Percentiles rank a stretch among this genome's conserved stretches.
Conservation (phyloP, 345 rosid species). For the Acer saccharum region DNA sequence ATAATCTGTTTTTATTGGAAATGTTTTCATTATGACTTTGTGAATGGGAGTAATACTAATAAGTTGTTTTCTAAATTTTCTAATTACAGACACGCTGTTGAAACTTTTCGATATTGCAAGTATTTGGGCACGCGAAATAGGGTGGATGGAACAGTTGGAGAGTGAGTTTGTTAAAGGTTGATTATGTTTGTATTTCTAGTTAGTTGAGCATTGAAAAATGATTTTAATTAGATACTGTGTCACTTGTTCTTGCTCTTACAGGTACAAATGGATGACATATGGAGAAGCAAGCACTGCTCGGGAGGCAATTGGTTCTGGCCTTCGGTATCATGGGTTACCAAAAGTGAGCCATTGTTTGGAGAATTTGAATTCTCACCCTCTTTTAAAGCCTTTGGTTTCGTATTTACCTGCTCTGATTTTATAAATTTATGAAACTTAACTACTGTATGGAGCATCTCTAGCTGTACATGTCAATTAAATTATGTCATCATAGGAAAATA, state of each 20-base stretch:
- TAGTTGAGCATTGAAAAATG: not conserved
- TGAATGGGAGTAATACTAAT: not conserved
- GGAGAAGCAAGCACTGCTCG: conserved; percentile 75
- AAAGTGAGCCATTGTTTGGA: conserved; percentile 41
- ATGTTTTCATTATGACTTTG: not conserved
- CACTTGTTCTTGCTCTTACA: conserved; percentile 26
- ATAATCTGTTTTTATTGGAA: no score
- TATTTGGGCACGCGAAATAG: conserved; percentile 76
- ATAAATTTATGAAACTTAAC: not conserved
- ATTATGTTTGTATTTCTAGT: not conserved
- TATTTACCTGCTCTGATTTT: not conserved
- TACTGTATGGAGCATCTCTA: not conserved
- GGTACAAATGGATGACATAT: conserved; percentile 92
- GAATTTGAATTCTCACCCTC: conserved; percentile 6
- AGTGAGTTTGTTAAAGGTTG: conserved; percentile 49
- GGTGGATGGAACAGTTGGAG: conserved; percentile 74
- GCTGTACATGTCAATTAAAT: not conserved
- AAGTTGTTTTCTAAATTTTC: not conserved
- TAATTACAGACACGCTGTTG: conserved; percentile 57
- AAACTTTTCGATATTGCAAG: conserved; percentile 61
- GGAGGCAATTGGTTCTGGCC: conserved; percentile 89
- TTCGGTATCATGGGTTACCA: conserved; percentile 54
- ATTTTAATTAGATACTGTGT: conserved; percentile 10
- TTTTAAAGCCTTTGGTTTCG: not conserved
- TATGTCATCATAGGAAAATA: not conserved